These are phyloP conservation scores for Cytospora piceicola DNA, from an alignment of 2,329 filamentous ascomycete genomes.

Conservation along the genomic window DNA sequence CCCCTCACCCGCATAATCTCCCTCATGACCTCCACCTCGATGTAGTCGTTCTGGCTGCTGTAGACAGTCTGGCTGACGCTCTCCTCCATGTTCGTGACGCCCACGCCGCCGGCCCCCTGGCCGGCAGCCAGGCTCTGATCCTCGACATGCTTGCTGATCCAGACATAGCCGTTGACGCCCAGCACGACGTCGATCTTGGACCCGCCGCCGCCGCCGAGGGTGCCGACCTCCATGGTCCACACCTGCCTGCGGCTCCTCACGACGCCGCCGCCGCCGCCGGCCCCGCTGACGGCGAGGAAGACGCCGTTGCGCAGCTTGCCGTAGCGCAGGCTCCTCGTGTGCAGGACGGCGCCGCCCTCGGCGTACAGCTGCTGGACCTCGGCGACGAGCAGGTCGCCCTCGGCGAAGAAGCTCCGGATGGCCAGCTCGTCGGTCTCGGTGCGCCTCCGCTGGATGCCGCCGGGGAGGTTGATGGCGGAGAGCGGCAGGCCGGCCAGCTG, in stretches of 20 bases:
- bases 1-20: constrained; percentile 87
- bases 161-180: constrained; percentile 96
- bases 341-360: constrained; percentile 84
- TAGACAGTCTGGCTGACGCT: constrained; percentile 84
- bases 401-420: constrained; percentile 95
- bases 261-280: constrained; percentile 83
- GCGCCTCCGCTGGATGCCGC: constrained; percentile 85
- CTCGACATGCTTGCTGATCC: constrained; percentile 84
- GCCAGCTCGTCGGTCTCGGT: constrained; percentile 97
- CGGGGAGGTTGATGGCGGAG: constrained; percentile 90
- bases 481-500: constrained; percentile 85
- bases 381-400: constrained; percentile 90
- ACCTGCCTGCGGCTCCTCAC: constrained; percentile 84
- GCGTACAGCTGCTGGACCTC: constrained; percentile 90
- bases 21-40: constrained; percentile 74
- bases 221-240: constrained; percentile 71
- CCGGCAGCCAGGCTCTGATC: constrained; percentile 53
- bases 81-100: constrained; percentile 89
- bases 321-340: constrained; percentile 90
- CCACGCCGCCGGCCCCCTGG: constrained; percentile 58
- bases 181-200: constrained; percentile 82
- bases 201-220: constrained; percentile 46
- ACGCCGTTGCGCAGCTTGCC: constrained; percentile 94
- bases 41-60: constrained; percentile 90
- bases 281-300: constrained; percentile 80